Evolutionary conservation across 2,329 filamentous ascomycete species (phyloP).

Genomic region (Alternaria rosae): DNA sequence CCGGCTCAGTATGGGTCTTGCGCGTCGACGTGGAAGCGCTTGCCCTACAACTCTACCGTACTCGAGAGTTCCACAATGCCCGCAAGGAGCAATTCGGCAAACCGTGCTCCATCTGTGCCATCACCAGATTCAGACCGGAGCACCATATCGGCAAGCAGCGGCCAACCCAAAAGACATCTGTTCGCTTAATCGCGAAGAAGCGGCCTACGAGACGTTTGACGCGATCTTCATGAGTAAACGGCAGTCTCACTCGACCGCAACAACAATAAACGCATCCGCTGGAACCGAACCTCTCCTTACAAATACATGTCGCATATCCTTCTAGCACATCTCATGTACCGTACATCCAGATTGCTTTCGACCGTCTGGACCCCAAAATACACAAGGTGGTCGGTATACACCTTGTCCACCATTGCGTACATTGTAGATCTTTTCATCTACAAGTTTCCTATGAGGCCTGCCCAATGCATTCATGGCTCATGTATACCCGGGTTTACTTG

Average conservation of each 20-base stretch:
- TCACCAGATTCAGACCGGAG: slow-evolving; percentile 17
- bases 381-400: neutral
- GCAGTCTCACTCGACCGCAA: neutral
- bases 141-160: neutral
- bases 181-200: slow-evolving; percentile 1
- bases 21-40: slow-evolving; percentile 42
- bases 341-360: neutral
- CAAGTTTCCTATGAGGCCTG: neutral
- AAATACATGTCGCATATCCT: neutral
- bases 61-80: slow-evolving; percentile 37
- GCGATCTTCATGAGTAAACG: neutral
- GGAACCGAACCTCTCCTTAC: neutral
- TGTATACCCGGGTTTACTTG: neutral
- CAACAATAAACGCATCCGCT: neutral
- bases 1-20: slow-evolving; percentile 32
- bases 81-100: slow-evolving; percentile 30
- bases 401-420: neutral
- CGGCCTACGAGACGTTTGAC: neutral
- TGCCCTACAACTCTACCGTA: slow-evolving; percentile 39
- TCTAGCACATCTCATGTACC: neutral
- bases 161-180: neutral
- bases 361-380: neutral
- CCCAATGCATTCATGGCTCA: neutral
- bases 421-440: neutral
- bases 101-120: slow-evolving; percentile 34